Percentiles rank a stretch among this genome's conserved stretches.
Evolutionary conservation across 2,329 filamentous ascomycete species (phyloP).

Genomic region (Colletotrichum scovillei): DNA sequence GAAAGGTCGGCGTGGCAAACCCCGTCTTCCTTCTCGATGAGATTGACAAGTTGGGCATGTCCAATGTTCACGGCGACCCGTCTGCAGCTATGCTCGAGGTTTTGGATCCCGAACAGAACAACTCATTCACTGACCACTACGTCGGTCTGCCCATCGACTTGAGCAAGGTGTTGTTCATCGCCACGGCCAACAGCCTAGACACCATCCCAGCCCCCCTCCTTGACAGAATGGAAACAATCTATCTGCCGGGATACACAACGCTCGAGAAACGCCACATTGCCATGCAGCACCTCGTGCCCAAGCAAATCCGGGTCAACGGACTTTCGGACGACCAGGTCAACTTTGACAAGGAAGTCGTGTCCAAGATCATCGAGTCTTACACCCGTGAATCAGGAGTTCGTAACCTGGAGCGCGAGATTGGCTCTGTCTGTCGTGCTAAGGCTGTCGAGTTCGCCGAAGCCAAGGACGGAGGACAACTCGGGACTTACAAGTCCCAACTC

Average conservation of each 20-base stretch:
- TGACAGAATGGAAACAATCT: slow-evolving; percentile 97
- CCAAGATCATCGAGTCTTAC: slow-evolving; percentile 96
- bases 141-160: slow-evolving; percentile 95
- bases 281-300: slow-evolving; percentile 91
- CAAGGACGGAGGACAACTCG: slow-evolving; percentile 76
- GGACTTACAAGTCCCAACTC: slow-evolving; percentile 79
- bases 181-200: slow-evolving; percentile 93
- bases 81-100: slow-evolving; percentile 98
- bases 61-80: slow-evolving; percentile 94
- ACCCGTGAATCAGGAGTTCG: slow-evolving; percentile 96
- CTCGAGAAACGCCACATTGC: slow-evolving; percentile 98
- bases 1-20: slow-evolving; percentile 95
- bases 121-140: slow-evolving; percentile 95
- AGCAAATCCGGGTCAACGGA: slow-evolving; percentile 93
- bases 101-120: slow-evolving; percentile 95
- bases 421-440: slow-evolving; percentile 92
- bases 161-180: slow-evolving; percentile 97
- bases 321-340: slow-evolving; percentile 79
- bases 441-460: slow-evolving; percentile 95
- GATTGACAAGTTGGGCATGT: slow-evolving; percentile 94
- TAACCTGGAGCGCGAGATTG: slow-evolving; percentile 95
- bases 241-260: slow-evolving; percentile 94
- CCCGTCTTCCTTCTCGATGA: slow-evolving; percentile 96
- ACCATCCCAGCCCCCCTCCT: slow-evolving; percentile 94
- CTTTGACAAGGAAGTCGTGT: slow-evolving; percentile 85